Percentiles rank a stretch among this genome's conserved stretches.
Evolutionary conservation across 2,329 filamentous ascomycete genomes (phyloP).

Genomic region (Pestalotiopsis sp.): DNA sequence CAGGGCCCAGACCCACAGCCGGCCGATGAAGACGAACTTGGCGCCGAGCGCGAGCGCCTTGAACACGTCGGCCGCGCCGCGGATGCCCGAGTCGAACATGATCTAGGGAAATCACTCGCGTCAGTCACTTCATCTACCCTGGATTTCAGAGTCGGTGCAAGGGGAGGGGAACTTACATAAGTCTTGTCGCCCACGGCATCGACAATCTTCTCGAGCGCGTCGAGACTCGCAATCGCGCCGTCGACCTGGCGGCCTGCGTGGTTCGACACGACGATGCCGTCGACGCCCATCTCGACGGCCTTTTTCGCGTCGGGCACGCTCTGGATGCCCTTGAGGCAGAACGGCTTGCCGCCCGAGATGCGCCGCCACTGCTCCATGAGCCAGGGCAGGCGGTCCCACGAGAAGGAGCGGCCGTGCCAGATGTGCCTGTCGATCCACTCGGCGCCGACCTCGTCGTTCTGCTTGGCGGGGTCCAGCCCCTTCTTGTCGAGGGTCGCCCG

Average conservation of each 20-base stretch:
- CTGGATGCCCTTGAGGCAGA: conserved; percentile 66
- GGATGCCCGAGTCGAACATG: conserved; percentile 63
- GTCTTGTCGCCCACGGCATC: conserved; percentile 37
- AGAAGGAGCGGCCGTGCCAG: conserved; percentile 64
- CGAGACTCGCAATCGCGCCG: conserved; percentile 60
- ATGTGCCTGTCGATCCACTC: conserved; percentile 65
- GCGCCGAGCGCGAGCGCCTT: conserved; percentile 65
- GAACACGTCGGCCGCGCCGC: conserved; percentile 58
- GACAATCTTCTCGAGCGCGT: conserved; percentile 62
- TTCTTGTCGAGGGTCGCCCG: conserved; percentile 50
- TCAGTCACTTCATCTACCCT: too few species aligned
- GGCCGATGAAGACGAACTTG: conserved; percentile 63
- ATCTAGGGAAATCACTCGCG: conserved; percentile 34
- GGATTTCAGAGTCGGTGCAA: neutral
- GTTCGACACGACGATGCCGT: conserved; percentile 55
- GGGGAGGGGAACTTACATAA: conserved; percentile 24
- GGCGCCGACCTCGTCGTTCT: conserved; percentile 56
- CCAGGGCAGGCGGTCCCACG: conserved; percentile 67
- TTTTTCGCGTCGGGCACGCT: conserved; percentile 58
- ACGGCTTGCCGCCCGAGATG: conserved; percentile 59
- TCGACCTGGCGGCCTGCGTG: conserved; percentile 64
- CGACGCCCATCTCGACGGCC: conserved; percentile 52
- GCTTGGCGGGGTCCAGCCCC: conserved; percentile 54
- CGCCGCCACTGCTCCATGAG: conserved; percentile 61
- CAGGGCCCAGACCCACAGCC: conserved; percentile 63